phyloP scores from a whole-genome alignment of 768 basidiomycete genomes.

The Amanita subjunquillea region DNA sequence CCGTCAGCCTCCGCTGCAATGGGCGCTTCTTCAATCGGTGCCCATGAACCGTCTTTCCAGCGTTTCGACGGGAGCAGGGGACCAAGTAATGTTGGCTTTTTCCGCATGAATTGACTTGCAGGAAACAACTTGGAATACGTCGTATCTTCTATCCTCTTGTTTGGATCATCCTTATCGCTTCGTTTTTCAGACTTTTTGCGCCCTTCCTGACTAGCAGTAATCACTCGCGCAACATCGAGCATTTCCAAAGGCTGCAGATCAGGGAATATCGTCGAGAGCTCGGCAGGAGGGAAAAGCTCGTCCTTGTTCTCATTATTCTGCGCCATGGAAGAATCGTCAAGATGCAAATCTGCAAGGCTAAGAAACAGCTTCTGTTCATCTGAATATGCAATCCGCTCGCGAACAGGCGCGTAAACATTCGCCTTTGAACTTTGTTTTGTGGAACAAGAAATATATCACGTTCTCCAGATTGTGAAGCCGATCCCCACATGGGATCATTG shows the following conservation, averaged over 20 bases:
- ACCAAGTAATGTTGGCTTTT: constrained; percentile 76
- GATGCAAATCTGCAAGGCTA: constrained; percentile 30
- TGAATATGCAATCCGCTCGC: constrained; percentile 54
- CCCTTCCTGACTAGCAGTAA: constrained; percentile 20
- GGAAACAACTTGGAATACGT: constrained; percentile 69
- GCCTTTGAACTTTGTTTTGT: constrained; percentile 31
- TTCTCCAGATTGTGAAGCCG: constrained; percentile 31
- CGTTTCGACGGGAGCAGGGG: constrained; percentile 75
- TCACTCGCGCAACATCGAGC: constrained; percentile 32
- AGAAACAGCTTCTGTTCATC: constrained; percentile 44
- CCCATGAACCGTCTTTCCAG: constrained; percentile 56
- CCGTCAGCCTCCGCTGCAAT: constrained; percentile 31
- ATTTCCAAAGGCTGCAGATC: constrained; percentile 61
- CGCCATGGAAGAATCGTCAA: constrained; percentile 8
- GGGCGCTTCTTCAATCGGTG: constrained; percentile 50
- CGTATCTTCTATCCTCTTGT: constrained; percentile 70
- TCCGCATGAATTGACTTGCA: constrained; percentile 66
- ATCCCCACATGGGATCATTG: constrained; percentile 41
- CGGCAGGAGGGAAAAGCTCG: constrained; percentile 24
- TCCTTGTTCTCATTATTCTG: constrained; percentile 18
- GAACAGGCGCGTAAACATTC: constrained; percentile 43
- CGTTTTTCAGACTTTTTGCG: constrained; percentile 52
- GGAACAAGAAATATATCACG: constrained; percentile 18
- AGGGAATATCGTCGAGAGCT: constrained; percentile 69
- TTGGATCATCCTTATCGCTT: constrained; percentile 58